Evolutionary conservation across 768 basidiomycete species (phyloP).

Genomic region (Lactarius sp.): DNA sequence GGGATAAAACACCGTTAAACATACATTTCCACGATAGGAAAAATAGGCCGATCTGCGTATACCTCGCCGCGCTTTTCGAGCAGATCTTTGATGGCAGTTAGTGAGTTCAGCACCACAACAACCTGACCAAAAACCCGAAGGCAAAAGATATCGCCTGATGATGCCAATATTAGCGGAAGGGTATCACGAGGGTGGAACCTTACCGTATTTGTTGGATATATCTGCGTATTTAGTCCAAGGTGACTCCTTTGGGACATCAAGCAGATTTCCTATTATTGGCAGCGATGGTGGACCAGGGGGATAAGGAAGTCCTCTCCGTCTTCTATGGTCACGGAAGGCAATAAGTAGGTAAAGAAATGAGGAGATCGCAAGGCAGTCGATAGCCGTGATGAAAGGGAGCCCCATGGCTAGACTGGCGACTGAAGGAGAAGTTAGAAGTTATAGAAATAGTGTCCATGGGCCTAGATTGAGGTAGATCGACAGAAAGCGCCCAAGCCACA

Average conservation of each 20-base stretch:
- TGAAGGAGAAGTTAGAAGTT: neutral
- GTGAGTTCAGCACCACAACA: constrained; percentile 1
- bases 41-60: constrained; percentile 5
- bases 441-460: too few relatives aligned
- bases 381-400: too few relatives aligned
- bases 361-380: neutral
- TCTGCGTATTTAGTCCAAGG: neutral
- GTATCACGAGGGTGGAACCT: neutral
- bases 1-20: neutral
- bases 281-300: neutral
- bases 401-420: neutral
- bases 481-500: too few relatives aligned
- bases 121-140: constrained; percentile 7
- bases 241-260: constrained; percentile 3
- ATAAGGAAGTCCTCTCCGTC: constrained; percentile 7
- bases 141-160: neutral
- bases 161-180: neutral
- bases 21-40: constrained; percentile 10
- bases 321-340: neutral
- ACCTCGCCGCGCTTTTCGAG: constrained; percentile 8
- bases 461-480: too few relatives aligned
- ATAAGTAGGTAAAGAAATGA: neutral
- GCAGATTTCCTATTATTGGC: constrained; percentile 9
- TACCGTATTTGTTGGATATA: constrained; percentile 8
- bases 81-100: constrained; percentile 6